Percentiles rank a stretch among this genome's conserved stretches.
phyloP scores from a whole-genome alignment of 108 stramenopile genomes.

The Cyclotella atomus region DNA sequence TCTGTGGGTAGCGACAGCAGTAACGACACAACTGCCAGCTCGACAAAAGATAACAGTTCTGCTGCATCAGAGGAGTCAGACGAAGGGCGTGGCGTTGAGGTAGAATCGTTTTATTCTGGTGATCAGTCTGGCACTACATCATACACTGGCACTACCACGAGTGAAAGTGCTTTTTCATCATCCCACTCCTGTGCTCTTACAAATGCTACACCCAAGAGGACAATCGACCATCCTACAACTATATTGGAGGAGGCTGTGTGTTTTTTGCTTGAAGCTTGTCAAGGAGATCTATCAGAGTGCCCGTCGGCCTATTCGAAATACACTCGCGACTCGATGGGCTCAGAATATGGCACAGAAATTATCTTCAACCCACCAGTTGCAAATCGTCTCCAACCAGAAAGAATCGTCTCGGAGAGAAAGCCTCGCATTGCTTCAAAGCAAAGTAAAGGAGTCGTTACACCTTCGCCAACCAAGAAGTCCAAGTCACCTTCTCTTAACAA shows the following conservation, averaged over 20 bases:
- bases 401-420: constrained; percentile 2
- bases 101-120: not conserved
- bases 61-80: not conserved
- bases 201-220: not conserved
- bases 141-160: no score
- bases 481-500: not conserved
- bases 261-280: not conserved
- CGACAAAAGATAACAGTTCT: not conserved
- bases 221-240: not conserved
- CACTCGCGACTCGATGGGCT: constrained; percentile 7
- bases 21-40: not conserved
- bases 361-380: not conserved
- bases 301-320: not conserved
- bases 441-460: not conserved
- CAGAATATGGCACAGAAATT: constrained; percentile 10
- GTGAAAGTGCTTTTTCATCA: not conserved
- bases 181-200: not conserved
- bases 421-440: not conserved
- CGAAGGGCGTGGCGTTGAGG: not conserved
- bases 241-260: constrained; percentile 1
- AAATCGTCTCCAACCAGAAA: not conserved
- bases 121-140: not conserved
- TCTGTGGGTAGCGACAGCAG: not conserved
- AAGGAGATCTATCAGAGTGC: not conserved
- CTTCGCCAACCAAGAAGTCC: not conserved